phyloP scores from a whole-genome alignment of 2,329 filamentous ascomycete genomes.

The Nakataea oryzae region DNA sequence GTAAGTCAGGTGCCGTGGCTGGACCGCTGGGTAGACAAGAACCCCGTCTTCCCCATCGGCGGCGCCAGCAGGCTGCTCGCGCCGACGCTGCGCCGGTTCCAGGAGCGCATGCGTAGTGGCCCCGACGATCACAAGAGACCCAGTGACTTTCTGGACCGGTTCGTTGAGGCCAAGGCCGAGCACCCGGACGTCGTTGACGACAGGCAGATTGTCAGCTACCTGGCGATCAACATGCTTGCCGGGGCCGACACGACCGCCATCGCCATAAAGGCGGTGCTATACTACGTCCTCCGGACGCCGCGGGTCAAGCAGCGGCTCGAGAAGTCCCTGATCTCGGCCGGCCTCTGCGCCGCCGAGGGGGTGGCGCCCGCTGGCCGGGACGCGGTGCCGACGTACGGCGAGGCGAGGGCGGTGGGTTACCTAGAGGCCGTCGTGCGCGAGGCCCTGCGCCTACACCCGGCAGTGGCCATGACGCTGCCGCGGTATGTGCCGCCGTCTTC shows the following conservation, averaged over 20 bases:
- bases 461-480: constrained; percentile 35
- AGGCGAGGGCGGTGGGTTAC: constrained; percentile 24
- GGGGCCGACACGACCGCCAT: constrained; percentile 23
- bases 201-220: constrained; percentile 22
- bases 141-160: constrained; percentile 26
- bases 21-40: constrained; percentile 26
- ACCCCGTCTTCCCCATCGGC: constrained; percentile 22
- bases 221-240: constrained; percentile 22
- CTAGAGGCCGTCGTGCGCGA: constrained; percentile 43
- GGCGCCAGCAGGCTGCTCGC: background rate
- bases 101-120: constrained; percentile 13
- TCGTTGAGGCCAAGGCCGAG: constrained; percentile 24
- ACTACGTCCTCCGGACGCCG: constrained; percentile 22
- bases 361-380: constrained; percentile 5
- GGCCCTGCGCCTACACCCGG: constrained; percentile 36
- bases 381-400: constrained; percentile 1
- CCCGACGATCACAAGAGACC: constrained; percentile 12
- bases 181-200: constrained; percentile 23
- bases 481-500: constrained; percentile 31
- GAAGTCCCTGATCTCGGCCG: constrained; percentile 18
- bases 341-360: constrained; percentile 4
- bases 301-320: constrained; percentile 14
- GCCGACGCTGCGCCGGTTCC: constrained; percentile 17
- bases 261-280: constrained; percentile 21
- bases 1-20: constrained; percentile 20